Evolutionary conservation across 2,329 filamentous ascomycete genomes (phyloP), one percentile per base, ranked within the genome.

Genomic region (Colletotrichum euphorbiae): DNA sequence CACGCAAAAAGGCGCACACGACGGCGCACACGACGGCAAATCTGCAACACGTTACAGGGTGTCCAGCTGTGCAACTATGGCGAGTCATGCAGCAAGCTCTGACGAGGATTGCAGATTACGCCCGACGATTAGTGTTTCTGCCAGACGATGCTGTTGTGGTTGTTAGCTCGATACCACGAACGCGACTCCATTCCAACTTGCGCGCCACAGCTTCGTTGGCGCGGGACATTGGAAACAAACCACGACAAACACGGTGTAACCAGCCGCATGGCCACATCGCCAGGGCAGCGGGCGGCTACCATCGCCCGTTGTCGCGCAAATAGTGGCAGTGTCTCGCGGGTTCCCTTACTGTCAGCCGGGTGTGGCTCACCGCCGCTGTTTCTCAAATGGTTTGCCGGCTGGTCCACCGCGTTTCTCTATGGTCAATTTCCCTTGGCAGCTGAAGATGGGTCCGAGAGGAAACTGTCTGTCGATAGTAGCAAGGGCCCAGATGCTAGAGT

Each of bases 41-140:
- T 65, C 40, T 65, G 65, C 61, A 65, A 65, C 45, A 67, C 13
- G 24, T 68, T 68, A 61, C 61, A 60, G 61, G 42, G 28, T 11
- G 6, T 31, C 54, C 54, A 65, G 61, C 54, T 68, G 61, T 50
- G 28, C 61, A 65, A 45, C 61, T 45, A 45, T 46, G 38, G 33
- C 24, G 31, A 43, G 54, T 33, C 19, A 42, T 59, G 46, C 33
- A 54, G 65, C 45, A 46, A 31, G 38, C 28, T 6, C 21, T 52
- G 19, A 31, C 19, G 61, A 55, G 33, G 24, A 55, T 40, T 38
- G 21, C 31, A 43, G 24, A 17, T 45, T 46, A 48, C 45, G 31
- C 31, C n/a, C n/a, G n/a, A n/a, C 17, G n/a, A 33, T 40, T 60
- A 36, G 33, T 42, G 17, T 51, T 42, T 55, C 33, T 33, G 31